Evolutionary conservation across 1,284 basidiomycete species (phyloP).

Genomic region (Coniferiporia weirii): DNA sequence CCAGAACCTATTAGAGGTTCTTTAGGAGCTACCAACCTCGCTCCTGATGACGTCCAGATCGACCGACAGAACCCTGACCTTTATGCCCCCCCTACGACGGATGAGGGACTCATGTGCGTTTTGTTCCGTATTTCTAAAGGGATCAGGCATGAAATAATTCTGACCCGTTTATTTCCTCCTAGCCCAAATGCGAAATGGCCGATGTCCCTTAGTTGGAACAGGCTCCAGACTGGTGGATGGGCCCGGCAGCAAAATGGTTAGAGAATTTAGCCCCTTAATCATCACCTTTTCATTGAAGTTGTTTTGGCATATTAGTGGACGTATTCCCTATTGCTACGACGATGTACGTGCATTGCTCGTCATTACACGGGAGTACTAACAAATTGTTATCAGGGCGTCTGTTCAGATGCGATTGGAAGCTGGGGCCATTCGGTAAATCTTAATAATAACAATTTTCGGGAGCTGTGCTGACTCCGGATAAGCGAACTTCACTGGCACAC

Average conservation of each 20-base stretch:
- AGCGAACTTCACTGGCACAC: slow-evolving; percentile 75
- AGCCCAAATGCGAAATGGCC: slow-evolving; percentile 68
- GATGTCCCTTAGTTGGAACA: slow-evolving; percentile 62
- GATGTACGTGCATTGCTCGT: slow-evolving; percentile 29
- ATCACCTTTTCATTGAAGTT: slow-evolving; percentile 2
- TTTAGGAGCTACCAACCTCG: slow-evolving; percentile 51
- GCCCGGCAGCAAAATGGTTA: slow-evolving; percentile 62
- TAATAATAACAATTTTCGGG: slow-evolving; percentile 1
- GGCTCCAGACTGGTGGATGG: slow-evolving; percentile 69
- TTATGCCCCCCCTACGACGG: slow-evolving; percentile 61
- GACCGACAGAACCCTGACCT: slow-evolving; percentile 56
- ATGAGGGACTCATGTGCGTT: slow-evolving; percentile 56
- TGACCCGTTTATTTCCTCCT: neutral
- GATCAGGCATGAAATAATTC: neutral
- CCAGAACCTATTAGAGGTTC: slow-evolving; percentile 34
- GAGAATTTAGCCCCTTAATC: slow-evolving; percentile 14
- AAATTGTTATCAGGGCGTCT: slow-evolving; percentile 43
- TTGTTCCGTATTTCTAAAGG: neutral
- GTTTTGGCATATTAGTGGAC: slow-evolving; percentile 32
- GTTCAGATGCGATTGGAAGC: slow-evolving; percentile 67
- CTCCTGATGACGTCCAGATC: slow-evolving; percentile 48
- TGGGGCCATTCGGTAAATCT: slow-evolving; percentile 51
- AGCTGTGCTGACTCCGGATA: slow-evolving; percentile 1
- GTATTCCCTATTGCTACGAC: slow-evolving; percentile 56
- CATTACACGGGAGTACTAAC: neutral